A percentile compares a stretch with the other conserved stretches of the same genome.
These are phyloP conservation scores for Dendrobium nobile DNA, from an alignment of 106 monocot genomes.

Conservation along the genomic window DNA sequence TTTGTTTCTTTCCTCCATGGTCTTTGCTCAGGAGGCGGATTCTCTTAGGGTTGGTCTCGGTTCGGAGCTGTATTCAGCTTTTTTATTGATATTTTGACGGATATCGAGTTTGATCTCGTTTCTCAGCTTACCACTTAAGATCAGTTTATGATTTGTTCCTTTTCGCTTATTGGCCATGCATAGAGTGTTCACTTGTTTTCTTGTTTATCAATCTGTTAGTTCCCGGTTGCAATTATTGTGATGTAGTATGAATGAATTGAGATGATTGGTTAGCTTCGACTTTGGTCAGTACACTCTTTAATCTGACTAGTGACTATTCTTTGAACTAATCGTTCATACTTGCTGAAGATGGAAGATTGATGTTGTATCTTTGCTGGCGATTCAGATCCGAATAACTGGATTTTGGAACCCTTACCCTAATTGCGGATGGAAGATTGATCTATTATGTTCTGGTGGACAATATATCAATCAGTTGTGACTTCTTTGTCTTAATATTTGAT, in stretches of 20 bases:
- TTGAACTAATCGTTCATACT: background rate
- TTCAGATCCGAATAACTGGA: background rate
- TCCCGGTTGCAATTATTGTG: background rate
- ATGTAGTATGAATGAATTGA: background rate
- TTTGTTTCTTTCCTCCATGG: background rate
- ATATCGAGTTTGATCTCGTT: background rate
- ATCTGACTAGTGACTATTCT: background rate
- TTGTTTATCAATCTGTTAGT: background rate
- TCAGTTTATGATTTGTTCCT: background rate
- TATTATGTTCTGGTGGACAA: background rate
- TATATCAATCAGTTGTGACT: background rate
- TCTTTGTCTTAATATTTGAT: background rate
- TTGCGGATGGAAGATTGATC: background rate
- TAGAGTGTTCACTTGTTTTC: no score
- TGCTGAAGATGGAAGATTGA: background rate
- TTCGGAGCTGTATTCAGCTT: background rate
- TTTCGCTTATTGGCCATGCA: no score
- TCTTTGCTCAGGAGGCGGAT: background rate
- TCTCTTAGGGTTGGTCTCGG: background rate
- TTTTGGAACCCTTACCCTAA: background rate
- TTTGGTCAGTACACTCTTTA: background rate
- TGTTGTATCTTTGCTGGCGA: background rate
- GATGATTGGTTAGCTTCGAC: background rate
- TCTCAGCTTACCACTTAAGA: background rate
- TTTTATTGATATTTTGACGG: background rate